Evolutionary conservation across 202 grass and related monocot genomes (phyloP).

Genomic region (Zoysia matrella): DNA sequence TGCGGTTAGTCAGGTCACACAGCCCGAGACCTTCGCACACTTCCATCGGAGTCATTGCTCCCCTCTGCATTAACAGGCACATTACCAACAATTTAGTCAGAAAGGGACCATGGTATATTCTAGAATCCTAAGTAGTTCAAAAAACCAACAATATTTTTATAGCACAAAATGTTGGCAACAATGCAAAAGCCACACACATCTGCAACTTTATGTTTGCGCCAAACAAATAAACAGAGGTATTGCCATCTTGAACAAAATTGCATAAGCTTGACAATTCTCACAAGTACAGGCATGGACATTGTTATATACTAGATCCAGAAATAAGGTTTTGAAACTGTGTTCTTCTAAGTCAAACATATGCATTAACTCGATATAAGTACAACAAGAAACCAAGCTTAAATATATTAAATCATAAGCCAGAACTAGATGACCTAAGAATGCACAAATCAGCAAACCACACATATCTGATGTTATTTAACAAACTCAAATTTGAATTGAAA

Average conservation of each 20-base stretch:
- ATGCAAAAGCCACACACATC: neutral
- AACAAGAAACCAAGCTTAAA: neutral
- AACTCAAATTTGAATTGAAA: conserved; percentile 19
- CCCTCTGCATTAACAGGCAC: conserved; percentile 59
- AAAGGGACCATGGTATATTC: neutral
- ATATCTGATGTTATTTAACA: conserved; percentile 5
- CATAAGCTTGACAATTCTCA: neutral
- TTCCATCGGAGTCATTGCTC: conserved; percentile 94
- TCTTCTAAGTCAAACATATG: neutral
- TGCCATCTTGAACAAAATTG: neutral
- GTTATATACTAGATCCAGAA: neutral
- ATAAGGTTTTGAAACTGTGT: neutral
- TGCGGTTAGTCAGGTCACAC: conserved; percentile 77
- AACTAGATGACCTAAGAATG: neutral
- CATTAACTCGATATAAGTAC: neutral
- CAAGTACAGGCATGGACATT: neutral
- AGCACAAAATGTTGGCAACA: neutral
- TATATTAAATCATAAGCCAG: neutral
- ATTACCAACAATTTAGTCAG: neutral
- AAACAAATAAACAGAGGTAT: neutral
- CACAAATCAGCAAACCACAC: neutral
- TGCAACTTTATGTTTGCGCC: neutral
- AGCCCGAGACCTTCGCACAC: conserved; percentile 27
- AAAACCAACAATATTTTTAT: neutral
- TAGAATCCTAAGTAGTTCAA: neutral